Conservation (phyloP, 2,329 filamentous ascomycete genomes). For the Elsinoe arachidis region DNA sequence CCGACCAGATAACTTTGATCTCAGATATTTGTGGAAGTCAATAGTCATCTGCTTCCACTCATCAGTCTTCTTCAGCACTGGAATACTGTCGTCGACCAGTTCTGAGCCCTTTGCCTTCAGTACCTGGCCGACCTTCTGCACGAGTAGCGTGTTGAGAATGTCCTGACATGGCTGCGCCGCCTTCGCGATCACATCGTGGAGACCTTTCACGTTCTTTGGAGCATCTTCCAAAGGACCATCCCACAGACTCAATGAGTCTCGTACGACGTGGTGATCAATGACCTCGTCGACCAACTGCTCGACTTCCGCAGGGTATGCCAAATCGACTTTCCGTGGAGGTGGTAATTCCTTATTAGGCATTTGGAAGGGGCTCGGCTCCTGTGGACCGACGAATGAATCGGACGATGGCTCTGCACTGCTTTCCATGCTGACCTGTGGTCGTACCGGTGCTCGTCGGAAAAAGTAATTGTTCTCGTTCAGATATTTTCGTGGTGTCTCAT, state of each 20-base stretch:
- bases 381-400: neutral
- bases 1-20: slow-evolving; percentile 48
- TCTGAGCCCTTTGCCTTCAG: neutral
- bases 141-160: neutral
- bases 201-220: neutral
- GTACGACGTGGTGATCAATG: neutral
- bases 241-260: neutral
- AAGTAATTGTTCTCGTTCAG: slow-evolving; percentile 49
- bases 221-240: neutral
- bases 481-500: slow-evolving; percentile 48
- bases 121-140: neutral
- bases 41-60: slow-evolving; percentile 17
- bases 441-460: slow-evolving; percentile 32
- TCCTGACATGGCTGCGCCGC: slow-evolving; percentile 12
- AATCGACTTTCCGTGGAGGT: neutral
- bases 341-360: neutral
- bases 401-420: neutral
- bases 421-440: too few species aligned
- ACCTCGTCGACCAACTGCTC: slow-evolving; percentile 1
- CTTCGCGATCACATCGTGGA: slow-evolving; percentile 13
- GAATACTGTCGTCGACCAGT: slow-evolving; percentile 10
- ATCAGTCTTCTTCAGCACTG: slow-evolving; percentile 14
- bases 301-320: neutral
- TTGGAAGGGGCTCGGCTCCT: neutral
- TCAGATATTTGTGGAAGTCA: slow-evolving; percentile 45